A percentile compares a stretch with the other conserved stretches of the same genome.
Conservation (phyloP, 768 basidiomycete species). For the Auricularia cornea region DNA sequence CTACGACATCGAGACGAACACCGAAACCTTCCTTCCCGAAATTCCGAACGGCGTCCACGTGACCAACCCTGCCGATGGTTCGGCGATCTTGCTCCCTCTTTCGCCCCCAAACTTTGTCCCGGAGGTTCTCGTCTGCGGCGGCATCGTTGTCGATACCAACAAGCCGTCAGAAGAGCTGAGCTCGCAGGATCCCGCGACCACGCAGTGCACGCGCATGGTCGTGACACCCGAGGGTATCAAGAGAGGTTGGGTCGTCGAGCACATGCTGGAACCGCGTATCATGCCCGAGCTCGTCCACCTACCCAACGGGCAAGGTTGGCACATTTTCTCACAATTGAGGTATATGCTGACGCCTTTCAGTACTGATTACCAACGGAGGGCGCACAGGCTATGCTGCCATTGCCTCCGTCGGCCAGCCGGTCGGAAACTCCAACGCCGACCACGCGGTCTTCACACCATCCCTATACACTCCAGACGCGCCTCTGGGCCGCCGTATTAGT, state of each 20-base stretch:
- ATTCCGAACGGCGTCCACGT: slow-evolving; percentile 31
- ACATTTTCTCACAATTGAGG: not conserved
- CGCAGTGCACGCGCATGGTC: slow-evolving; percentile 27
- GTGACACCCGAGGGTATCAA: slow-evolving; percentile 21
- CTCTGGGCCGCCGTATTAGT: slow-evolving; percentile 24
- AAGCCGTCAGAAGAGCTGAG: slow-evolving; percentile 13
- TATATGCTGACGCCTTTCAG: not conserved
- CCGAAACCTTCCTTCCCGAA: slow-evolving; percentile 27
- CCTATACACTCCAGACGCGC: slow-evolving; percentile 27
- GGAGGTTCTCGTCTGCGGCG: slow-evolving; percentile 25
- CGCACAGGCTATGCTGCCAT: slow-evolving; percentile 36
- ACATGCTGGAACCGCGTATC: slow-evolving; percentile 20
- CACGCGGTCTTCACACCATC: slow-evolving; percentile 23
- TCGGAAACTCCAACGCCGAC: slow-evolving; percentile 37
- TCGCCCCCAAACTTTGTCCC: slow-evolving; percentile 20
- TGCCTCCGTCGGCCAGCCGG: slow-evolving; percentile 47
- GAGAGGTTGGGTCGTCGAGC: slow-evolving; percentile 25
- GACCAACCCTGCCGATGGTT: slow-evolving; percentile 22
- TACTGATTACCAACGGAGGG: slow-evolving; percentile 34
- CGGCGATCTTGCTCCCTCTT: slow-evolving; percentile 23
- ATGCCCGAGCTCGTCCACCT: slow-evolving; percentile 21
- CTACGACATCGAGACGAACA: slow-evolving; percentile 27
- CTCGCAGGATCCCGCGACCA: slow-evolving; percentile 21
- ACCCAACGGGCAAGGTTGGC: slow-evolving; percentile 23
- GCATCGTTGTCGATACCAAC: slow-evolving; percentile 14